These are phyloP conservation scores for Vicia faba DNA, from an alignment of 306 rosid species.

Conservation along the genomic window DNA sequence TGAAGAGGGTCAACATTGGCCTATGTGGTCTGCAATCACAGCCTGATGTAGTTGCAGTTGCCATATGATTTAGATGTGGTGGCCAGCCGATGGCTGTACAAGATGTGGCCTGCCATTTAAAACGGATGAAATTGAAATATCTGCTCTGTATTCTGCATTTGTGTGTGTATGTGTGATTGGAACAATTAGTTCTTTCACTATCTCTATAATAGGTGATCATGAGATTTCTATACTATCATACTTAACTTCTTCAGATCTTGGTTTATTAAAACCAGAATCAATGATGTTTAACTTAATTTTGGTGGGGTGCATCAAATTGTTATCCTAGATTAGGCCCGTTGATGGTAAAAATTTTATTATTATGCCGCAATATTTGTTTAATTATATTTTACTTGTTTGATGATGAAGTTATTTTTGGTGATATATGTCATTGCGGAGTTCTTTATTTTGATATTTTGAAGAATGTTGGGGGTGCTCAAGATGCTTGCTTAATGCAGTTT, in stretches of 20 bases:
- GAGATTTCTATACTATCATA: conserved; percentile 2
- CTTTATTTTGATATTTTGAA: background rate
- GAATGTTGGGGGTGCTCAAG: background rate
- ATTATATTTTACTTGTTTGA: conserved; percentile 6
- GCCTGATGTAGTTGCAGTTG: background rate
- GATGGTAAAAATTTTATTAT: background rate
- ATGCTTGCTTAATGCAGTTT: conserved; percentile 1
- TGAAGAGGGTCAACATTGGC: background rate
- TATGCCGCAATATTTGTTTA: background rate
- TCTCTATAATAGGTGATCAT: too few species aligned
- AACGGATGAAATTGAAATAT: conserved; percentile 4
- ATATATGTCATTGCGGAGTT: background rate
- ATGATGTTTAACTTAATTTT: conserved; percentile 20
- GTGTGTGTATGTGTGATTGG: background rate
- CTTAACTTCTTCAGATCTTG: conserved; percentile 6
- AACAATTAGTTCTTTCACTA: conserved; percentile 15
- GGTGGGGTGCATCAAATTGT: conserved; percentile 1
- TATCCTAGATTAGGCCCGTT: background rate
- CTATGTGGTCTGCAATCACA: conserved; percentile 2
- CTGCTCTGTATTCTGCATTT: background rate
- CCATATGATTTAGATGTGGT: background rate
- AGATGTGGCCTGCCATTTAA: background rate
- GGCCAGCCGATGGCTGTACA: background rate
- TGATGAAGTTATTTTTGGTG: background rate
- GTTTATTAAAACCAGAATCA: conserved; percentile 17